A percentile compares a stretch with the other conserved stretches of the same genome.
phyloP scores from a whole-genome alignment of 129 eudicot genomes.

The Centrapalus pauciflorus region DNA sequence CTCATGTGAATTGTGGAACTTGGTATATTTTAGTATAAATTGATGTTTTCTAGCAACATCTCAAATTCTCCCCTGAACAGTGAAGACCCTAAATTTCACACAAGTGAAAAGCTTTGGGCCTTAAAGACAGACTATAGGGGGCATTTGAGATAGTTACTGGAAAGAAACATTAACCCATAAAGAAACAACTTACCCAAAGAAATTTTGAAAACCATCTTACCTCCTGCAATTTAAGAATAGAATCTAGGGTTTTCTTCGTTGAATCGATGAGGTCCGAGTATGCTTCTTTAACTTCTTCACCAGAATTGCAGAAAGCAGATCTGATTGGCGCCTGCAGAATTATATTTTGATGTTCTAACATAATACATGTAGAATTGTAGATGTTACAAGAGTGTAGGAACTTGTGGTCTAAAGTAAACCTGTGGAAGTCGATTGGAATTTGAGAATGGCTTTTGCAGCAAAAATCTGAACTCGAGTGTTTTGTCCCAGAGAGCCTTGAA shows the following conservation, averaged over 20 bases:
- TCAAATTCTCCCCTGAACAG: no score
- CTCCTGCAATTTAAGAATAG: slow-evolving; percentile 77
- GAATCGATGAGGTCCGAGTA: slow-evolving; percentile 65
- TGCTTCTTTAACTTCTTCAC: slow-evolving; percentile 55
- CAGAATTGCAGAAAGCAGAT: slow-evolving; percentile 53
- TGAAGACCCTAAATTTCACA: no score
- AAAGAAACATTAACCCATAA: no score
- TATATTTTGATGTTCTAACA: neutral
- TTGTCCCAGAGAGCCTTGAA: slow-evolving; percentile 94
- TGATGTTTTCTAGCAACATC: no score
- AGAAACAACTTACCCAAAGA: neutral
- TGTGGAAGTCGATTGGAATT: slow-evolving; percentile 84
- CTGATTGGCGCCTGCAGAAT: slow-evolving; percentile 68
- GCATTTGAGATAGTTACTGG: no score
- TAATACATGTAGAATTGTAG: neutral
- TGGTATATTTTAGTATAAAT: no score
- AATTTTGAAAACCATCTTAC: slow-evolving; percentile 23
- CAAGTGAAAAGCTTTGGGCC: no score
- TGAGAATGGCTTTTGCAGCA: slow-evolving; percentile 75
- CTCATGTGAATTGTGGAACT: no score
- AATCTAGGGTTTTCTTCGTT: slow-evolving; percentile 69
- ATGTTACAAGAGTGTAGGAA: neutral
- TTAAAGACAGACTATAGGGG: no score
- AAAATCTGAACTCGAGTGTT: slow-evolving; percentile 82
- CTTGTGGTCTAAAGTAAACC: slow-evolving; percentile 34